A percentile compares a stretch with the other conserved stretches of the same genome.
Conservation (phyloP, 2,329 filamentous ascomycete species). For the Sarocladiaceae sp. region DNA sequence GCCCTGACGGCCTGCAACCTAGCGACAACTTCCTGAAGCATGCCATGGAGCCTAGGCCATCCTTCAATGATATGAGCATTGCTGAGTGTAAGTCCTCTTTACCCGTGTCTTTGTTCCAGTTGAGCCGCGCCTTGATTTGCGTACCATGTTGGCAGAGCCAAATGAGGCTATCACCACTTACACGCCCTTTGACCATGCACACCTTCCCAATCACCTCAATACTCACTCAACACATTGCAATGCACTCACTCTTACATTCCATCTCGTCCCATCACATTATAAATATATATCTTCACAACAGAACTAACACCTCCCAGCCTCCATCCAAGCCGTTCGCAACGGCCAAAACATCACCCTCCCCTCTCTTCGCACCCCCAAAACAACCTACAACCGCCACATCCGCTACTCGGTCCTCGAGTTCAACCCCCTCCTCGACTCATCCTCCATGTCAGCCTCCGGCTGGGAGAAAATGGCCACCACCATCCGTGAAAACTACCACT, state of each 20-base stretch:
- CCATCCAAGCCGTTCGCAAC: slow-evolving; percentile 47
- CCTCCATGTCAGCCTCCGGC: slow-evolving; percentile 79
- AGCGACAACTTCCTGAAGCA: slow-evolving; percentile 75
- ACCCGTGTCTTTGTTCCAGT: background rate
- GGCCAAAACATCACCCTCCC: slow-evolving; percentile 50
- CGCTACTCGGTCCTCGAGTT: slow-evolving; percentile 85
- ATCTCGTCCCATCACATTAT: background rate
- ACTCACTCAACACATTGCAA: background rate
- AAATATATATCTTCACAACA: background rate
- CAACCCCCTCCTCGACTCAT: slow-evolving; percentile 78
- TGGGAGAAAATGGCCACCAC: slow-evolving; percentile 81
- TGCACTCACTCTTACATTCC: background rate
- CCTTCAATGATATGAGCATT: slow-evolving; percentile 68
- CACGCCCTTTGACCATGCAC: background rate
- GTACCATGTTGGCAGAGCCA: background rate
- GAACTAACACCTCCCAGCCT: slow-evolving; percentile 28
- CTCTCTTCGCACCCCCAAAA: slow-evolving; percentile 74
- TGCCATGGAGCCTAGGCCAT: slow-evolving; percentile 76
- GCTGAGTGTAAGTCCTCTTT: slow-evolving; percentile 21
- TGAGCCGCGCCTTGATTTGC: background rate
- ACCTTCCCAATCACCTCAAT: background rate
- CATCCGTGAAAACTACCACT: slow-evolving; percentile 79
- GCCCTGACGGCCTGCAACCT: slow-evolving; percentile 74
- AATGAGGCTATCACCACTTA: slow-evolving; percentile 1
- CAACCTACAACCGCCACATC: slow-evolving; percentile 74